These are phyloP conservation scores for Lentinula aciculospora DNA, from an alignment of 768 basidiomycete genomes.

Conservation along the genomic window DNA sequence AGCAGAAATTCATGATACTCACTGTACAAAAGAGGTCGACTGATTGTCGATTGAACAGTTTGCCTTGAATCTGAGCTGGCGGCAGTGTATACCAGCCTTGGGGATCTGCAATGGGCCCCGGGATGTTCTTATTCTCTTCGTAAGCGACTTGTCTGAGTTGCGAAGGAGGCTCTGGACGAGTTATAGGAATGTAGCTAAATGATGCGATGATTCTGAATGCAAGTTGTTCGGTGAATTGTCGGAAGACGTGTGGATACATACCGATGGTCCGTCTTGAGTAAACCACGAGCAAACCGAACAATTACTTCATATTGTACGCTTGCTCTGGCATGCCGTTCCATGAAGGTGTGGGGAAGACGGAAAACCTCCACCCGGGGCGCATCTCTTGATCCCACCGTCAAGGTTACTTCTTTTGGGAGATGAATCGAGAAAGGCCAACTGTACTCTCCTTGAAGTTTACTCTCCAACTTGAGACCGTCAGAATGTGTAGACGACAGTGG, in stretches of 20 bases:
- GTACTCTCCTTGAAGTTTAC: constrained; percentile 29
- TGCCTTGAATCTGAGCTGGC: constrained; percentile 22
- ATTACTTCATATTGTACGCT: background rate
- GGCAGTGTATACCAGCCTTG: constrained; percentile 30
- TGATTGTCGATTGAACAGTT: constrained; percentile 24
- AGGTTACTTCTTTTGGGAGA: constrained; percentile 23
- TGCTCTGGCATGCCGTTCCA: background rate
- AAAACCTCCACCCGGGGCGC: background rate
- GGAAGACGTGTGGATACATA: background rate
- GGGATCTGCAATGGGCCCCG: constrained; percentile 31
- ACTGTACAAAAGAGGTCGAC: constrained; percentile 29
- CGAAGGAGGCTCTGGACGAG: constrained; percentile 29
- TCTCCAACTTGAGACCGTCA: constrained; percentile 11
- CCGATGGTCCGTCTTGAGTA: constrained; percentile 4
- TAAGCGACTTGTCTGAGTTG: constrained; percentile 28
- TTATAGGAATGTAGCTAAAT: constrained; percentile 26
- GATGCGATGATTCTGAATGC: constrained; percentile 6
- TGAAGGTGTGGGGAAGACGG: background rate
- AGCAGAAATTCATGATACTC: constrained; percentile 10
- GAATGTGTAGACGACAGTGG: constrained; percentile 18
- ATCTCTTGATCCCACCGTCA: constrained; percentile 1
- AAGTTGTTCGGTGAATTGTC: background rate
- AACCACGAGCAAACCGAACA: background rate
- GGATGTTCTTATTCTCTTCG: constrained; percentile 21
- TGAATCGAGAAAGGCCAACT: constrained; percentile 31